Evolutionary conservation across 2,329 filamentous ascomycete species (phyloP), one percentile per base, ranked within the genome.

Genomic region (Xylaria sp.): DNA sequence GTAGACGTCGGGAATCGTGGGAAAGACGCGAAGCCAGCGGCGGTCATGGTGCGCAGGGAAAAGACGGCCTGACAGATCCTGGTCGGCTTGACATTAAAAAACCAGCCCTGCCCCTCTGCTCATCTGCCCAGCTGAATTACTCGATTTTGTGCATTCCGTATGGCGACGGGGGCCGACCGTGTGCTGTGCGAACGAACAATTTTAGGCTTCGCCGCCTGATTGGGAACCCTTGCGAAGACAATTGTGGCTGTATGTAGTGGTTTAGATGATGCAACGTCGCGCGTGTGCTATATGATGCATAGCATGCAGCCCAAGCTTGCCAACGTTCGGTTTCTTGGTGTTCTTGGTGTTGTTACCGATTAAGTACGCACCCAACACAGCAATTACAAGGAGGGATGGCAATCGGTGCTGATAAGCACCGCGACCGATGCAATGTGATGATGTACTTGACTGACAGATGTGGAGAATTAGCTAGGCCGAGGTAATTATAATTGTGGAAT

Each of bases 1-100:
- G 75, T 75, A n/a, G 65, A 70, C 73, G 73, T 75, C 63, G 9
- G 71, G 59, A 62, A 67, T 72, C 71, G 72, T 73, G 73, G 74
- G 71, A 73, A 72, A 71, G 44, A 66, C 36, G 58, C 69, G 68
- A 54, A 71, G 66, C 69, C 61, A 23, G 46, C 44, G 42, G 53
- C 44, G 72, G 72, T 72, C 74, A 75, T 75, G 70, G 53, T 67
- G 66, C 33, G 63, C 40, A 49, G 38, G 57, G 51, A 61, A 38
- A 33, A 48, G 48, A 48, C 57, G 44, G 48, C 38, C 63, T 28
- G 38, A 33, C 23, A n/a, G 57, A 33, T 49, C 48, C 57, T 49
- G 42, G 58, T 49, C 44, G 58, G 44, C 58, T 17, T 17, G 17
- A 58, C 23, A 28, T 42, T 40, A 42, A 58, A 42, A 58, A 58